phyloP scores from a whole-genome alignment of 208 protist species.

The Acanthamoeba lenticulata region DNA sequence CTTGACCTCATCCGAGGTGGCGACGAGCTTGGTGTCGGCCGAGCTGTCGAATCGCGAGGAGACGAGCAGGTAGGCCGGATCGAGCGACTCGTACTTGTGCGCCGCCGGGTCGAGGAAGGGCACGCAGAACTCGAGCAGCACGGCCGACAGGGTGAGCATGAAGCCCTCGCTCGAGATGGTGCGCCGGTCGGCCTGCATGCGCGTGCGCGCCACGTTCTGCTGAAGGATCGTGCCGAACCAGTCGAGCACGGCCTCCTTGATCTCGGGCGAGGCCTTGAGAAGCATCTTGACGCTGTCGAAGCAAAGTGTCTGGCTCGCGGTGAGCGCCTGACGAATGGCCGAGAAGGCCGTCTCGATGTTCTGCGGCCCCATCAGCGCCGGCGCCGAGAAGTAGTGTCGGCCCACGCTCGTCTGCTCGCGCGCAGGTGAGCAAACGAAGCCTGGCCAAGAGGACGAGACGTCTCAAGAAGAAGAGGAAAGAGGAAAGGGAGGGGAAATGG shows the following conservation, averaged over 20 bases:
- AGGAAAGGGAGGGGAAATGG: background rate
- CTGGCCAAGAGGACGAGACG: background rate
- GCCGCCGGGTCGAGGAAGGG: slow-evolving; percentile 53
- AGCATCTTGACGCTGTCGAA: slow-evolving; percentile 39
- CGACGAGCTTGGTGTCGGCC: slow-evolving; percentile 68
- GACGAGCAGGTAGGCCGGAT: slow-evolving; percentile 32
- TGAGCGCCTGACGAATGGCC: slow-evolving; percentile 30
- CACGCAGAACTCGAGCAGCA: slow-evolving; percentile 61
- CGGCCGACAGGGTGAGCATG: slow-evolving; percentile 34
- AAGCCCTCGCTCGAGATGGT: slow-evolving; percentile 54
- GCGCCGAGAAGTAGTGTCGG: slow-evolving; percentile 65
- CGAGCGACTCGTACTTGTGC: slow-evolving; percentile 53
- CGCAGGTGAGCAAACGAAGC: background rate
- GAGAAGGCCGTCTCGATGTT: slow-evolving; percentile 40
- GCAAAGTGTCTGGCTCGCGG: slow-evolving; percentile 38
- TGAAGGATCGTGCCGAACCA: slow-evolving; percentile 33
- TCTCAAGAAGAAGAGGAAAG: background rate
- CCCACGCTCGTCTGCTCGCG: slow-evolving; percentile 41
- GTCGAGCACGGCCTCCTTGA: slow-evolving; percentile 35
- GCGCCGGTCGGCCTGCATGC: slow-evolving; percentile 37
- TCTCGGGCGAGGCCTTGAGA: slow-evolving; percentile 53
- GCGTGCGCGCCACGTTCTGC: slow-evolving; percentile 39
- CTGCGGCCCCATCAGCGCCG: slow-evolving; percentile 8
- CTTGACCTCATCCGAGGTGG: slow-evolving; percentile 67
- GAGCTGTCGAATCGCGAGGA: slow-evolving; percentile 49